Percentiles rank a stretch among this genome's conserved stretches.
phyloP scores from a whole-genome alignment of 306 rosid species.

The Albizia julibrissin region DNA sequence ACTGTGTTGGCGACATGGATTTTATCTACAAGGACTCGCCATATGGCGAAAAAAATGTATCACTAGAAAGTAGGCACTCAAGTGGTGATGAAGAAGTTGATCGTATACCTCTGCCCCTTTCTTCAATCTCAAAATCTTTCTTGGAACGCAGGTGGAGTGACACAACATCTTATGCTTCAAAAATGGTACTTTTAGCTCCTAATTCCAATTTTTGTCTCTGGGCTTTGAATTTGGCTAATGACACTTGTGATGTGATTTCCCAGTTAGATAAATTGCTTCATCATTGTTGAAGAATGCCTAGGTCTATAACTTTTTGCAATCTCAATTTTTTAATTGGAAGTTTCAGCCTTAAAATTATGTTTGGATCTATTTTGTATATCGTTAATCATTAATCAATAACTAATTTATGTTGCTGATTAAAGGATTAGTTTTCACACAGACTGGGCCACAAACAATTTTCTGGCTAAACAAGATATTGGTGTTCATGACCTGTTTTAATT shows the following conservation, averaged over 20 bases:
- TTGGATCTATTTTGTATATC: background rate
- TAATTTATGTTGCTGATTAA: background rate
- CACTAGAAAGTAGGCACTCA: constrained; percentile 52
- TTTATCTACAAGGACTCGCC: constrained; percentile 81
- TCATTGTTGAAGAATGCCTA: constrained; percentile 10
- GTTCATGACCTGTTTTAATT: background rate
- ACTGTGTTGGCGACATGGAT: constrained; percentile 47
- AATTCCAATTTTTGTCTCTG: constrained; percentile 19
- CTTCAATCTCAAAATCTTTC: constrained; percentile 58
- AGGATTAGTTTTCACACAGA: background rate
- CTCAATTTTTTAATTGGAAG: background rate
- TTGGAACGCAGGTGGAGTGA: constrained; percentile 81
- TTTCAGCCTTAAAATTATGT: background rate
- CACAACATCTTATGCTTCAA: constrained; percentile 73
- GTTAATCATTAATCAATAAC: background rate
- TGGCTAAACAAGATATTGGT: background rate
- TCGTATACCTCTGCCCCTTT: constrained; percentile 51
- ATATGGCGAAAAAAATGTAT: constrained; percentile 46
- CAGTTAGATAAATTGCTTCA: constrained; percentile 6
- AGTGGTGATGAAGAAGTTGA: constrained; percentile 62
- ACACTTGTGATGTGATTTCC: background rate
- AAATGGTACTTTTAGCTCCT: constrained; percentile 65
- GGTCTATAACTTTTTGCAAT: constrained; percentile 7
- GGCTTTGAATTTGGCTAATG: constrained; percentile 21
- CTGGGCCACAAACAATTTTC: background rate